Evolutionary conservation across 2,329 filamentous ascomycete genomes (phyloP), one percentile per base, ranked within the genome.

Genomic region (Fusarium buxicola): DNA sequence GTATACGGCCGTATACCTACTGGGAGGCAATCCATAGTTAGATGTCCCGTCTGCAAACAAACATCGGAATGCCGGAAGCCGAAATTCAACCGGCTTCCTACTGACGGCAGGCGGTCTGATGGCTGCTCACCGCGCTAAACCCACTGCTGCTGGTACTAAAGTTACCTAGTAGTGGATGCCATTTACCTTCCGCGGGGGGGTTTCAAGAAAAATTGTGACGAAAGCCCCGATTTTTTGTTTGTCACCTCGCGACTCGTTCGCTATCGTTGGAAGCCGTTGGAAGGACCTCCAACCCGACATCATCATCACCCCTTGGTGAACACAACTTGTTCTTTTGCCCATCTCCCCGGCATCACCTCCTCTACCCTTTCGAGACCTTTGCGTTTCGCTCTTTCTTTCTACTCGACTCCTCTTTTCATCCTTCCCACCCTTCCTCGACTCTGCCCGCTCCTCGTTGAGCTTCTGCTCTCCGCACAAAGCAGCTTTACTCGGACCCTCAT

Each of bases 191-290:
- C 60, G 67, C 66, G 68, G 68, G 65, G 66, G 60, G 58, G 53
- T 65, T 65, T 70, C 43, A 66, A 70, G 65, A 71, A 69, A 73
- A 73, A 71, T 69, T 73, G 71, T 70, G 71, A 73, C 69, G 71
- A 68, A 63, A 60, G 63, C 63, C 63, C 67, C 65, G 35, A 66
- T 68, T 70, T 69, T 66, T 21, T 21, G 21, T 21, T 69, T 63
- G 66, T 60, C 50, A 68, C 56, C 58, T 63, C 58, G 45, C 51
- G 57, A 59, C 58, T 66, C 50, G 55, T 59, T 49, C 50, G 49
- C 60, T 50, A 63, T 65, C 31, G 60, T 46, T 63, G 60, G 68
- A 63, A 65, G 64, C 68, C 64, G 64, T 70, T 70, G 63, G 68
- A 65, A 70, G 47, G 53, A 59, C 66, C 56, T 60, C 53, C 60